Percentiles rank a stretch among this genome's conserved stretches.
Evolutionary conservation across 2,329 filamentous ascomycete genomes (phyloP).

Genomic region (Penicillium janthinellum): DNA sequence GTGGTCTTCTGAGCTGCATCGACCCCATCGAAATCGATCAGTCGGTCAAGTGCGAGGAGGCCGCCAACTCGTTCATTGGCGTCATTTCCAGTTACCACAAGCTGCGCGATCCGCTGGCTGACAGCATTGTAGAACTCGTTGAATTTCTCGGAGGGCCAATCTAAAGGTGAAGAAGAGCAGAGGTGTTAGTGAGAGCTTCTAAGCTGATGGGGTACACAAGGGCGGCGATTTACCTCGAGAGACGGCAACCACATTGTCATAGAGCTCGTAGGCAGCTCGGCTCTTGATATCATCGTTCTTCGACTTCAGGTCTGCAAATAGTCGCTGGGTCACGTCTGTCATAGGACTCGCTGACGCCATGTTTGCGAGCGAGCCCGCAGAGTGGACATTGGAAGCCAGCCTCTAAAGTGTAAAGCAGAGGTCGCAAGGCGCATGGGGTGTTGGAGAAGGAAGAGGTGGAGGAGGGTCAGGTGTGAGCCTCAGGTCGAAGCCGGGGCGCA

Average conservation of each 20-base stretch:
- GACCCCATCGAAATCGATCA: slow-evolving; percentile 95
- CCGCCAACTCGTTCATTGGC: slow-evolving; percentile 87
- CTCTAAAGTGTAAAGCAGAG: slow-evolving; percentile 30
- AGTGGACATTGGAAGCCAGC: slow-evolving; percentile 43
- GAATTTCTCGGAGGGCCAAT: slow-evolving; percentile 81
- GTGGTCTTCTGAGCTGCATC: slow-evolving; percentile 93
- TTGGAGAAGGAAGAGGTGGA: slow-evolving; percentile 22
- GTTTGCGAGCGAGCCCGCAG: slow-evolving; percentile 39
- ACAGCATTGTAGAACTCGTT: slow-evolving; percentile 67
- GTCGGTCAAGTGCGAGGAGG: slow-evolving; percentile 84
- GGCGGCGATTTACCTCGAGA: slow-evolving; percentile 45
- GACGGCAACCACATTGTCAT: slow-evolving; percentile 48
- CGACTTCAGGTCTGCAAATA: slow-evolving; percentile 60
- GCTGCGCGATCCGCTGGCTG: slow-evolving; percentile 65
- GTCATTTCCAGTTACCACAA: slow-evolving; percentile 85
- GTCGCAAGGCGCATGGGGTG: slow-evolving; percentile 24
- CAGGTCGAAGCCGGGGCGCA: slow-evolving; percentile 27
- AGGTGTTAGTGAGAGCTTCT: slow-evolving; percentile 15
- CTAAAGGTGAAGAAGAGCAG: slow-evolving; percentile 45
- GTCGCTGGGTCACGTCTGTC: slow-evolving; percentile 55
- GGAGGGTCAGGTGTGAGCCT: slow-evolving; percentile 33
- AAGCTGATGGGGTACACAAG: not conserved
- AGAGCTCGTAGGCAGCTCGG: slow-evolving; percentile 52
- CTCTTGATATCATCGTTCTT: slow-evolving; percentile 55
- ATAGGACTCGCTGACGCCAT: slow-evolving; percentile 52